phyloP scores from a whole-genome alignment of 306 rosid genomes.

The Ormosia emarginata region DNA sequence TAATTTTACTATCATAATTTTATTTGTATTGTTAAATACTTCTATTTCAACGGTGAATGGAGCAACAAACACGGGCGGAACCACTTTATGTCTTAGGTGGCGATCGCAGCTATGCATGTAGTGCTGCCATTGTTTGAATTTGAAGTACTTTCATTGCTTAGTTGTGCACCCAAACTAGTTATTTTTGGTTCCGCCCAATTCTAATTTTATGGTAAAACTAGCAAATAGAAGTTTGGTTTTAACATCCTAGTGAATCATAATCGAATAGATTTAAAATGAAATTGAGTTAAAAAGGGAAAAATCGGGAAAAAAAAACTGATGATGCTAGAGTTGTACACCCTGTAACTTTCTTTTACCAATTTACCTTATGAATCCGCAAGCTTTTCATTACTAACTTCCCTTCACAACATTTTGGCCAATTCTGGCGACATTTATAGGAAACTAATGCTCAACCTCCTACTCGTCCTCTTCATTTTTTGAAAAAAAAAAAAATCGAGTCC shows the following conservation, averaged over 20 bases:
- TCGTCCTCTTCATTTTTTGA: background rate
- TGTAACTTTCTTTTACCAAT: background rate
- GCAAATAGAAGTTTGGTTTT: background rate
- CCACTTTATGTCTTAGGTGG: too few relatives aligned
- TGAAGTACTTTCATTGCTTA: too few relatives aligned
- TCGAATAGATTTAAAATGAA: too few relatives aligned
- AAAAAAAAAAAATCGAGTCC: background rate
- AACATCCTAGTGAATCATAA: too few relatives aligned
- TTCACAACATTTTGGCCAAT: background rate
- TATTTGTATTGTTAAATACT: background rate
- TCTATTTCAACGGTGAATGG: background rate
- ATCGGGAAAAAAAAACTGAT: background rate
- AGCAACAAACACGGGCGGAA: background rate
- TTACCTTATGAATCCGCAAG: background rate
- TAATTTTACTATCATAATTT: too few relatives aligned
- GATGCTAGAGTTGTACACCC: background rate
- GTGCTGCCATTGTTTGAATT: too few relatives aligned
- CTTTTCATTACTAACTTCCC: background rate
- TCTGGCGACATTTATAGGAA: conserved; percentile 12
- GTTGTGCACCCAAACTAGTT: too few relatives aligned
- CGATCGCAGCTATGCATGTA: too few relatives aligned
- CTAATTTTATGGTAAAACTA: background rate
- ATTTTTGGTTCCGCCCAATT: too few relatives aligned
- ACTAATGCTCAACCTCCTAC: background rate
- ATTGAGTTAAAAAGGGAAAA: background rate